Evolutionary conservation across 2,329 filamentous ascomycete genomes (phyloP).

Genomic region (Botrytis medusae): DNA sequence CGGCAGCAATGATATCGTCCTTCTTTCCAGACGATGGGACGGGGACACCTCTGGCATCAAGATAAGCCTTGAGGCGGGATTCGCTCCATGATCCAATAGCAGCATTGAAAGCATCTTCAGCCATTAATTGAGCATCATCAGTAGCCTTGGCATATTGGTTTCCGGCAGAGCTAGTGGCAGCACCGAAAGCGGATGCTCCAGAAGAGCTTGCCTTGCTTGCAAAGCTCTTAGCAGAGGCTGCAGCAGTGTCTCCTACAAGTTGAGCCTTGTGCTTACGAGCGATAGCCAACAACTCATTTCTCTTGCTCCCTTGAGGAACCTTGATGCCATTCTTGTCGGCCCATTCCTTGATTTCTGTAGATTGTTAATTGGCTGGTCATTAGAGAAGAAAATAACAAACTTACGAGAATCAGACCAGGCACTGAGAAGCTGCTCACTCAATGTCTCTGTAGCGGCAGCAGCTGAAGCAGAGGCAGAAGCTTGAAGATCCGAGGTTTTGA

Average conservation of each 20-base stretch:
- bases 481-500: conserved; percentile 63
- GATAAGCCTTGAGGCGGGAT: conserved; percentile 71
- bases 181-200: conserved; percentile 63
- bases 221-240: conserved; percentile 62
- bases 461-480: conserved; percentile 63
- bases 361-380: conserved; percentile 20
- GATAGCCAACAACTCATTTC: conserved; percentile 83
- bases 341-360: conserved; percentile 78
- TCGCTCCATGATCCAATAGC: conserved; percentile 68
- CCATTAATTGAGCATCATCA: conserved; percentile 61
- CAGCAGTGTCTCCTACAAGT: conserved; percentile 62
- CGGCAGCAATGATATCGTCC: conserved; percentile 71
- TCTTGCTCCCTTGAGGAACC: conserved; percentile 87
- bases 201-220: conserved; percentile 68
- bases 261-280: conserved; percentile 82
- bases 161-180: conserved; percentile 71
- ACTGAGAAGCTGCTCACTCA: conserved; percentile 83
- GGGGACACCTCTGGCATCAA: conserved; percentile 74
- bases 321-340: conserved; percentile 85
- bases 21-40: conserved; percentile 70
- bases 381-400: conserved; percentile 1
- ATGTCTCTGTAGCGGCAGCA: conserved; percentile 66
- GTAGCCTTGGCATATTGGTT: conserved; percentile 78
- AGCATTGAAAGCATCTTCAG: conserved; percentile 65
- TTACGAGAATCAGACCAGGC: conserved; percentile 76